These are phyloP conservation scores for Ascoidea asiatica DNA, from an alignment of 805 yeast genomes.

Conservation along the genomic window DNA sequence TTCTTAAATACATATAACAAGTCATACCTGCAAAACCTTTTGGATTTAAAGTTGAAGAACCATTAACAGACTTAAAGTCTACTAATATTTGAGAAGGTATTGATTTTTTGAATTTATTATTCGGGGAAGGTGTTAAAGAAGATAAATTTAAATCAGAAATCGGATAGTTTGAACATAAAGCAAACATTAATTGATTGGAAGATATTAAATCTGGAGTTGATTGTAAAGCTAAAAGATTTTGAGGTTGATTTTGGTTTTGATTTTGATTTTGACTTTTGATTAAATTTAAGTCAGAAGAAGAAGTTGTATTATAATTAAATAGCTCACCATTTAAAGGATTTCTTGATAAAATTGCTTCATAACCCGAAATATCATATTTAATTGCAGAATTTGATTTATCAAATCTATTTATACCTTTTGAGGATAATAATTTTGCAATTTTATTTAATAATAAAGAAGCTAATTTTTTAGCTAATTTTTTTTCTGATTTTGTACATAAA, in stretches of 20 bases:
- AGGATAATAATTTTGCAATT: conserved; percentile 45
- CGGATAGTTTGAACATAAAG: conserved; percentile 65
- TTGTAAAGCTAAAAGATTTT: conserved; percentile 12
- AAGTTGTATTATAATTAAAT: conserved; percentile 19
- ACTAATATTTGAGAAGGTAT: conserved; percentile 51
- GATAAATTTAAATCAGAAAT: conserved; percentile 20
- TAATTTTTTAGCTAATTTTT: conserved; percentile 30
- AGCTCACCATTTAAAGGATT: conserved; percentile 46
- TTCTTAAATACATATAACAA: conserved; percentile 61
- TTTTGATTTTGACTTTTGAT: too few relatives aligned
- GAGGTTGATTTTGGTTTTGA: too few relatives aligned
- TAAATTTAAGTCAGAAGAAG: conserved; percentile 14
- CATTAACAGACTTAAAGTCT: conserved; percentile 58
- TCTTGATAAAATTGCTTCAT: conserved; percentile 55
- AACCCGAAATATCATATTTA: conserved; percentile 43
- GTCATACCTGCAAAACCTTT: conserved; percentile 58
- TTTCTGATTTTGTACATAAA: conserved; percentile 42
- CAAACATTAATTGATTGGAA: conserved; percentile 53
- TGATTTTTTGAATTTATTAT: conserved; percentile 32
- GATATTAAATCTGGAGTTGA: conserved; percentile 48
- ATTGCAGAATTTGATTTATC: conserved; percentile 16
- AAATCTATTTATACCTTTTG: conserved; percentile 20
- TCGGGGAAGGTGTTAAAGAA: conserved; percentile 30
- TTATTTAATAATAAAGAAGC: conserved; percentile 40
- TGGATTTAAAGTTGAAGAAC: conserved; percentile 45